Conservation (phyloP, 129 eudicot species). For the Erigeron canadensis region DNA sequence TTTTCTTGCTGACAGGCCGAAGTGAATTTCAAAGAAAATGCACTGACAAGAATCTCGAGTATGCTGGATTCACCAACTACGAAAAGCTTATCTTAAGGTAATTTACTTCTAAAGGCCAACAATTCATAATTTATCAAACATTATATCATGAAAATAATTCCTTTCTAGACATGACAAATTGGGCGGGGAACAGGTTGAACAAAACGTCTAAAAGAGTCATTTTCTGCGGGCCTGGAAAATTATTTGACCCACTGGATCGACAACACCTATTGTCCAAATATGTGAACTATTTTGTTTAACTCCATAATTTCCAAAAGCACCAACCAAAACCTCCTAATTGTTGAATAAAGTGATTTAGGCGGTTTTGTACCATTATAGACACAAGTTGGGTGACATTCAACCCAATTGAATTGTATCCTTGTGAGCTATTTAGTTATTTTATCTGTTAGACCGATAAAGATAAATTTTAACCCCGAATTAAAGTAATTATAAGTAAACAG, state of each 20-base stretch:
- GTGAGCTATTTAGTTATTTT: too few species aligned
- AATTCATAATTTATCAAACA: neutral
- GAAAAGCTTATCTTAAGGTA: conserved; percentile 78
- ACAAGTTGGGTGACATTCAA: too few species aligned
- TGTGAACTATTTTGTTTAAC: neutral
- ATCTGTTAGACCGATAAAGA: too few species aligned
- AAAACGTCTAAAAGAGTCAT: too few species aligned
- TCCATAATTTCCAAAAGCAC: neutral
- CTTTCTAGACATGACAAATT: neutral
- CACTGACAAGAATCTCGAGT: conserved; percentile 52
- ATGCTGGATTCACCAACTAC: conserved; percentile 72
- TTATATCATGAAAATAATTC: neutral
- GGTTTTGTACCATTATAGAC: too few species aligned
- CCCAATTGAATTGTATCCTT: too few species aligned
- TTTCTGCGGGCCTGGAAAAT: too few species aligned
- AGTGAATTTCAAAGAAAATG: conserved; percentile 64
- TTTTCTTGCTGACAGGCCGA: conserved; percentile 77
- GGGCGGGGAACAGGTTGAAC: neutral
- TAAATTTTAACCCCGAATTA: too few species aligned
- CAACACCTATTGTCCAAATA: neutral
- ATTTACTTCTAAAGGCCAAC: conserved; percentile 1
- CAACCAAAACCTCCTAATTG: too few species aligned
- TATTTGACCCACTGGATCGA: too few species aligned
- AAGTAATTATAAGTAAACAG: too few species aligned
- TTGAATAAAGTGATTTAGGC: too few species aligned